These are phyloP conservation scores for Penicillium egyptiacum DNA, from an alignment of 495 filamentous ascomycete genomes.

Conservation along the genomic window DNA sequence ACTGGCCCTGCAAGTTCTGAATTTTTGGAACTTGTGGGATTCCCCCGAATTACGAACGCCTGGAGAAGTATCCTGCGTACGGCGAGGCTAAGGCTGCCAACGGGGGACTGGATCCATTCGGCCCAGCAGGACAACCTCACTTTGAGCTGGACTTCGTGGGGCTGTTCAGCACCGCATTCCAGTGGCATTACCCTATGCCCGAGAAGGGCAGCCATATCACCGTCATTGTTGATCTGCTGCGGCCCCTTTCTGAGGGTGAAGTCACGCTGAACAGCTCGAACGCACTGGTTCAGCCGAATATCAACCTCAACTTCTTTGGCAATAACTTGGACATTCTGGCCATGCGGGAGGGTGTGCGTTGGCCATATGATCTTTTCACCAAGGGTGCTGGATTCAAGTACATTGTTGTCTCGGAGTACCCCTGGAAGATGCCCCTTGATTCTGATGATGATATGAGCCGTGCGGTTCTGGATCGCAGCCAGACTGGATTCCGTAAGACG, in stretches of 20 bases:
- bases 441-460: constrained; percentile 57
- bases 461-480: constrained; percentile 54
- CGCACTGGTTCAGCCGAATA: constrained; percentile 52
- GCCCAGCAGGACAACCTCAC: constrained; percentile 59
- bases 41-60: constrained; percentile 54
- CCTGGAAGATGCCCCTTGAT: constrained; percentile 58
- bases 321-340: constrained; percentile 57
- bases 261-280: constrained; percentile 55
- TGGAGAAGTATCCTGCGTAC: constrained; percentile 51
- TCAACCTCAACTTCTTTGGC: constrained; percentile 62
- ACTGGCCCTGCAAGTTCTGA: constrained; percentile 53
- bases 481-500: constrained; percentile 50
- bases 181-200: constrained; percentile 60
- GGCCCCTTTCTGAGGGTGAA: constrained; percentile 51
- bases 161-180: constrained; percentile 62
- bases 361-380: constrained; percentile 54
- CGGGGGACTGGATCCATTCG: constrained; percentile 52
- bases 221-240: constrained; percentile 61
- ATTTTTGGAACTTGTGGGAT: constrained; percentile 56
- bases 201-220: constrained; percentile 50
- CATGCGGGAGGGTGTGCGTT: constrained; percentile 57
- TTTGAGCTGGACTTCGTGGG: constrained; percentile 66
- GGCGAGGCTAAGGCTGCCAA: constrained; percentile 49
- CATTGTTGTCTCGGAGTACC: constrained; percentile 54
- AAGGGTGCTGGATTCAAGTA: constrained; percentile 59